A percentile compares a stretch with the other conserved stretches of the same genome.
Conservation (phyloP, 169 alveolate genomes). For the Plasmodium knowlesi region DNA sequence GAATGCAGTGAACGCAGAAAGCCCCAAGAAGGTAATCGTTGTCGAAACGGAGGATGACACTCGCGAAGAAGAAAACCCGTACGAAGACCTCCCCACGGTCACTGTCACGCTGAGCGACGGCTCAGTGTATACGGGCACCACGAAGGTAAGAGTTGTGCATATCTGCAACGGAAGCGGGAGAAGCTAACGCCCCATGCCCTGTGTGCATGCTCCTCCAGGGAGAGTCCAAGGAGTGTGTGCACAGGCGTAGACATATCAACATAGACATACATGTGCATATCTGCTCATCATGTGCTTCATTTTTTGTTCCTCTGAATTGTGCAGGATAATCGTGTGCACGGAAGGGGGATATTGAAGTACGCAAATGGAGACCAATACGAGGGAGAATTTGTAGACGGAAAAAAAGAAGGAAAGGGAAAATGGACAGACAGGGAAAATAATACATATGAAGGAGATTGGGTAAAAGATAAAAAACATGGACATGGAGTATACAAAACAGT, state of each 20-base stretch:
- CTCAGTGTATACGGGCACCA: slow-evolving; percentile 53
- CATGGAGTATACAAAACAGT: slow-evolving; percentile 91
- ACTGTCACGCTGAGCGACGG: slow-evolving; percentile 47
- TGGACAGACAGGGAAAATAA: slow-evolving; percentile 93
- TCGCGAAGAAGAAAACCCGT: background rate
- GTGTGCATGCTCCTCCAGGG: no score
- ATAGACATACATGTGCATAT: background rate
- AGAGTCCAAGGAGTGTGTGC: background rate
- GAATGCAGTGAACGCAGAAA: slow-evolving; percentile 8
- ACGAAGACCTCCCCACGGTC: slow-evolving; percentile 1
- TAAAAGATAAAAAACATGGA: slow-evolving; percentile 94
- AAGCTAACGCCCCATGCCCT: no score
- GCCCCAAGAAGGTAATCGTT: background rate
- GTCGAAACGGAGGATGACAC: background rate
- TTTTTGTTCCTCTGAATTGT: background rate
- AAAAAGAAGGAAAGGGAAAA: slow-evolving; percentile 94
- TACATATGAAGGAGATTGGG: slow-evolving; percentile 94
- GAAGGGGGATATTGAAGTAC: slow-evolving; percentile 73
- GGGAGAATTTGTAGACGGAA: slow-evolving; percentile 93
- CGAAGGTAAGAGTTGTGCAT: slow-evolving; percentile 6
- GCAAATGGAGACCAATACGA: slow-evolving; percentile 92
- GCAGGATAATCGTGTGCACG: slow-evolving; percentile 70
- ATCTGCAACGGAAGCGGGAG: background rate
- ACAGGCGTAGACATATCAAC: background rate
- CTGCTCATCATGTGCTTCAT: background rate